These are phyloP conservation scores for Fusarium staphyleae DNA, from an alignment of 2,329 filamentous ascomycete genomes.

Conservation along the genomic window DNA sequence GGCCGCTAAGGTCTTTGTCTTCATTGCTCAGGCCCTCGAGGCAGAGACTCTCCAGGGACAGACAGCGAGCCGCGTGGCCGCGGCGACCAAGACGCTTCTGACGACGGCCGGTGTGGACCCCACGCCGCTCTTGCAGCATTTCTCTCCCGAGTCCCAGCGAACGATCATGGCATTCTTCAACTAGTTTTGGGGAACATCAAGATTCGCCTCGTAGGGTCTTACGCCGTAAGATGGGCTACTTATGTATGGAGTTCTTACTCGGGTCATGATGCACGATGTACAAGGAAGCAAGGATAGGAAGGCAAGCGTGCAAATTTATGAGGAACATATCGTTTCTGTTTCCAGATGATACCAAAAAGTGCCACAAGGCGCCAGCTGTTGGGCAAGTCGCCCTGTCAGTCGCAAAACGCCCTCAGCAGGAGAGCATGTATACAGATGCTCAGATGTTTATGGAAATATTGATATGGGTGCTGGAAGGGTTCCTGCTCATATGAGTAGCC, in stretches of 20 bases:
- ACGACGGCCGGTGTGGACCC: slow-evolving; percentile 77
- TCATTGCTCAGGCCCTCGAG: slow-evolving; percentile 87
- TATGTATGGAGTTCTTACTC: slow-evolving; percentile 22
- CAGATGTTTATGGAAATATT: slow-evolving; percentile 21
- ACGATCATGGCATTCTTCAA: slow-evolving; percentile 81
- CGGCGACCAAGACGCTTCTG: slow-evolving; percentile 79
- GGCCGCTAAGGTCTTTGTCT: slow-evolving; percentile 81
- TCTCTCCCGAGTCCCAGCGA: slow-evolving; percentile 81
- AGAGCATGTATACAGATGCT: slow-evolving; percentile 15
- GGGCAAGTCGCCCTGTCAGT: slow-evolving; percentile 17
- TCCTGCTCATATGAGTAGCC: slow-evolving; percentile 1
- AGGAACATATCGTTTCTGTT: slow-evolving; percentile 31
- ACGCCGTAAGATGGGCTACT: slow-evolving; percentile 3
- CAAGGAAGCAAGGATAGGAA: slow-evolving; percentile 16
- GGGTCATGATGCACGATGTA: slow-evolving; percentile 13
- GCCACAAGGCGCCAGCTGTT: slow-evolving; percentile 18
- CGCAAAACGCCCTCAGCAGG: slow-evolving; percentile 14
- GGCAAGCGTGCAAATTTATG: slow-evolving; percentile 34
- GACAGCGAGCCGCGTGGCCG: slow-evolving; percentile 78
- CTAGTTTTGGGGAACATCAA: slow-evolving; percentile 48
- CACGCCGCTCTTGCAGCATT: slow-evolving; percentile 74
- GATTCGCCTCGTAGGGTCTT: slow-evolving; percentile 9
- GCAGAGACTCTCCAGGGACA: slow-evolving; percentile 88
- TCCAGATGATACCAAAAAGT: slow-evolving; percentile 37
- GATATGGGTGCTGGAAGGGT: slow-evolving; percentile 14